These are phyloP conservation scores for Mimosa bimucronata DNA, from an alignment of 306 rosid species.

Conservation along the genomic window DNA sequence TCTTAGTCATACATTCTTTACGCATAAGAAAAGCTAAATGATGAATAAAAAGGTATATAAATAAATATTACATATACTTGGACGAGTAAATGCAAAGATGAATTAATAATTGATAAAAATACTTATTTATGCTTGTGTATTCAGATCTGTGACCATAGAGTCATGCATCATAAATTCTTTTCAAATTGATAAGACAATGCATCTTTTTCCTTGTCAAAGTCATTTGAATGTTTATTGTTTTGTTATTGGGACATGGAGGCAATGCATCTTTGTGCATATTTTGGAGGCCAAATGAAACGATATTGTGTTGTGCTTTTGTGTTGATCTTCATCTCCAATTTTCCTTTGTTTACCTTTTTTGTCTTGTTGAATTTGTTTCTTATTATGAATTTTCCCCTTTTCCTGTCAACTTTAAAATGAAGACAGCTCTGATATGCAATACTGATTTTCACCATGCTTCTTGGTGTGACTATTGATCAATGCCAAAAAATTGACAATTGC, in stretches of 20 bases:
- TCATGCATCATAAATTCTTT: conserved; percentile 18
- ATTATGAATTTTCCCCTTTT: neutral
- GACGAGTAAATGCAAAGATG: neutral
- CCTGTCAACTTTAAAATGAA: neutral
- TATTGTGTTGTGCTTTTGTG: conserved; percentile 15
- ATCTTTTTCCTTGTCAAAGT: conserved; percentile 24
- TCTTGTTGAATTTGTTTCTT: conserved; percentile 13
- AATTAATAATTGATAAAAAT: neutral
- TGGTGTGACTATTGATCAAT: conserved; percentile 16
- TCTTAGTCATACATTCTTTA: conserved; percentile 29
- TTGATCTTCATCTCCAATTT: conserved; percentile 17
- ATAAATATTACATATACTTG: neutral
- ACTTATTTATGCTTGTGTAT: neutral
- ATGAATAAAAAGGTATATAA: conserved; percentile 28
- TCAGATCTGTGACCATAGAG: neutral
- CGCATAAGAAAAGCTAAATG: conserved; percentile 59
- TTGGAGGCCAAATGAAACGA: conserved; percentile 29
- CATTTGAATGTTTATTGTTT: conserved; percentile 21
- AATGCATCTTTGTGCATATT: conserved; percentile 24
- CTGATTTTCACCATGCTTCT: conserved; percentile 29
- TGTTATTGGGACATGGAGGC: conserved; percentile 21
- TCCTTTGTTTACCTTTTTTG: conserved; percentile 31
- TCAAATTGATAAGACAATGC: conserved; percentile 25
- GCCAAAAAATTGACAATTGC: conserved; percentile 16
- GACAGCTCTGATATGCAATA: conserved; percentile 5